Percentiles rank a stretch among this genome's conserved stretches.
Evolutionary conservation across 140 eudicot genomes (phyloP).

Genomic region (Ambrosia hybrid): DNA sequence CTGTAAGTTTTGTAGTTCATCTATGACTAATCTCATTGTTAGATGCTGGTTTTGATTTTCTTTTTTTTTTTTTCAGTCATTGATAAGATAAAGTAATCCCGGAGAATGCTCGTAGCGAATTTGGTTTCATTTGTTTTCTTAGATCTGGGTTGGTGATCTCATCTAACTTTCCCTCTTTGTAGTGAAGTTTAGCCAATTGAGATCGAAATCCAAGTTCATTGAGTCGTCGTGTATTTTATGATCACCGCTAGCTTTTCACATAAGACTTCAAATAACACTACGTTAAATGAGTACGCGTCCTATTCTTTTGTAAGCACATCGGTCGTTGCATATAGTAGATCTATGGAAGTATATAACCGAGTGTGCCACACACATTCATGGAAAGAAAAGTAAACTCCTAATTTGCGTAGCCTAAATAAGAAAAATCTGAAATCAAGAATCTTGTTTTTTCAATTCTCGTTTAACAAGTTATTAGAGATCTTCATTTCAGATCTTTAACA

Average conservation of each 20-base stretch:
- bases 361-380: constrained; percentile 10
- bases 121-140: constrained; percentile 19
- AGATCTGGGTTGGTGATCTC: constrained; percentile 8
- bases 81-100: constrained; percentile 11
- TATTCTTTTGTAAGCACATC: constrained; percentile 24
- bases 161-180: constrained; percentile 18
- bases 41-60: constrained; percentile 8
- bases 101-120: constrained; percentile 17
- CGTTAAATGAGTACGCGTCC: constrained; percentile 26
- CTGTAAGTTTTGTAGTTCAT: constrained; percentile 13
- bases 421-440: constrained; percentile 28
- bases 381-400: constrained; percentile 25
- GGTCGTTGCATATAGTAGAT: constrained; percentile 4
- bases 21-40: background rate
- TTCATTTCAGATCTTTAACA: constrained; percentile 25
- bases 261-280: constrained; percentile 25
- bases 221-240: background rate
- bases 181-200: background rate
- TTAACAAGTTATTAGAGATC: constrained; percentile 24
- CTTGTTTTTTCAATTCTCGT: constrained; percentile 26
- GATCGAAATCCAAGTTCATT: background rate
- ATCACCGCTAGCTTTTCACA: constrained; percentile 24
- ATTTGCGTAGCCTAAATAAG: constrained; percentile 29
- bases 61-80: constrained; percentile 5
- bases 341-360: constrained; percentile 2